Base-by-base conservation (phyloP, 345 rosid genomes). In the Kernera saxatilis region DNA sequence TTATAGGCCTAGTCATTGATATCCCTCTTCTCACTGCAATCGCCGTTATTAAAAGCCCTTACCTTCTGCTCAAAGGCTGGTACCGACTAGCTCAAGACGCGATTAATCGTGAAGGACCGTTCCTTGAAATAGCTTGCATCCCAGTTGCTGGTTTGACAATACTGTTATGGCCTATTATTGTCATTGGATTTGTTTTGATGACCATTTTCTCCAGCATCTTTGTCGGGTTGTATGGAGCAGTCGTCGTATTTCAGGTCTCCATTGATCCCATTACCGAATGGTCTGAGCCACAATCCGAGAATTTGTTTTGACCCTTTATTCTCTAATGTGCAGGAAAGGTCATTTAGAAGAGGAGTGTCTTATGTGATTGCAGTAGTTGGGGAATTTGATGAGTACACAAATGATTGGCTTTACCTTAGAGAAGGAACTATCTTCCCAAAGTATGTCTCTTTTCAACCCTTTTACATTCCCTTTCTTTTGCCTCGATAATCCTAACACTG, bases 351-450 rank as follows among this genome's bases (percentile, higher is more conserved):
- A 80, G 98, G 92, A 30, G 64, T 83, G 7, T 90, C 96, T 49
- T 90, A 83, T 86, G 97, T 88, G 82, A 82, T 90, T 79, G 90
- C 98, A 15, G 87, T 90, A 84, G 86, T 90, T 61, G 92, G 95
- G 0, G 96, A 90, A 57, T 93, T 90, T 66, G 96, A 90, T 26
- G 96, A 93, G 86, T 90, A 87, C 74, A 88, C 93, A 18, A 93
- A 87, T 77, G 93, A 87, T 52, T 82, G 93, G 85, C 98, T 90
- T 26, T 90, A 85, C 67, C 93, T 93, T 51, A 79, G 83, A 62
- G 97, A 93, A 69, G 96, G 90, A 54, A 87, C 97, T 19, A 82
- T 90, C 71, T 83, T 93, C 75, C 96, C 98, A 58, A 85, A 80
- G 98, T 90, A 85, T 77, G 50, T 29, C 14, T 79, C 59, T 12